Conservation (phyloP, 2,329 filamentous ascomycete genomes). For the Aspergillus piperis region DNA sequence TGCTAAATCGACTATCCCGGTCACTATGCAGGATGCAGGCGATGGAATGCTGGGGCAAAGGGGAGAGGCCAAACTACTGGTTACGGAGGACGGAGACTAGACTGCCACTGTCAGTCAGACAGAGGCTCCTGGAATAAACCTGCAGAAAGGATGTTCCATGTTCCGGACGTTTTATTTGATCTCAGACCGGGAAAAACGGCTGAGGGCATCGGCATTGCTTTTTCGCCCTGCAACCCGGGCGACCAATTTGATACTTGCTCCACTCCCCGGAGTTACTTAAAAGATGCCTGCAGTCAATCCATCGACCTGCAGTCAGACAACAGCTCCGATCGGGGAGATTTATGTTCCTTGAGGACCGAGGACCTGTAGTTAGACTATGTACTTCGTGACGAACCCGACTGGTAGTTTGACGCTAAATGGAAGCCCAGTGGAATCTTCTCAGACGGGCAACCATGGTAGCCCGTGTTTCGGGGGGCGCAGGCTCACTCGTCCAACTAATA, state of each 20-base stretch:
- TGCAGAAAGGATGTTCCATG: neutral
- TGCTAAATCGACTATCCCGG: neutral
- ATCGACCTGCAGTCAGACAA: neutral
- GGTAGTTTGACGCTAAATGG: neutral
- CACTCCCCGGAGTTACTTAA: too few species aligned
- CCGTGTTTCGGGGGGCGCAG: neutral
- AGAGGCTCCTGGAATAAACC: neutral
- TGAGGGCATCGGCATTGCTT: neutral
- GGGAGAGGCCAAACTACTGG: too few species aligned
- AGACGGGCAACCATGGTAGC: neutral
- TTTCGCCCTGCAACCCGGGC: neutral
- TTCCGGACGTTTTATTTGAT: neutral
- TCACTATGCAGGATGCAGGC: neutral
- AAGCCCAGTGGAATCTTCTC: slow-evolving; percentile 1
- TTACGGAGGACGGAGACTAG: too few species aligned
- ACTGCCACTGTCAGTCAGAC: neutral
- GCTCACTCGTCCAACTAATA: neutral
- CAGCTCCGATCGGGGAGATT: neutral
- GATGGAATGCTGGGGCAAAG: neutral
- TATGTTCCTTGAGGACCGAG: neutral
- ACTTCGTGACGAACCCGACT: too few species aligned
- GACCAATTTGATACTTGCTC: too few species aligned
- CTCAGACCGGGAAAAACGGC: neutral
- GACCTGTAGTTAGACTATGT: too few species aligned
- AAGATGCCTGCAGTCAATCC: too few species aligned